Evolutionary conservation across 805 yeast genomes (phyloP).

Genomic region (Candida oleophila): DNA sequence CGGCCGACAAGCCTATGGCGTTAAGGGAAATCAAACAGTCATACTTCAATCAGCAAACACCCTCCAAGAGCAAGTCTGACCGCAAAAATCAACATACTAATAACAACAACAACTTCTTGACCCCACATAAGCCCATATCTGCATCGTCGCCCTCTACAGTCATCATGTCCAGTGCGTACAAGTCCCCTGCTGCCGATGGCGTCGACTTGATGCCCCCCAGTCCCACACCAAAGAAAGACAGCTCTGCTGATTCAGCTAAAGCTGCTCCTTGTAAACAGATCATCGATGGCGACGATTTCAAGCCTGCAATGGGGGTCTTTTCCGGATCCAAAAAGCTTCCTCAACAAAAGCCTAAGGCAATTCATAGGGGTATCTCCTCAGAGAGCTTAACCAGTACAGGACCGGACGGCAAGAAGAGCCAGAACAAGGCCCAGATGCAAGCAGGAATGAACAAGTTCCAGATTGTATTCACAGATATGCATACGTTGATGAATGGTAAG

Average conservation of each 20-base stretch:
- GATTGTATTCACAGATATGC: conserved; percentile 44
- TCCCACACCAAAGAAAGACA: conserved; percentile 37
- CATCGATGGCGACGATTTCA: conserved; percentile 13
- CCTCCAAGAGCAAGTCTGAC: conserved; percentile 1
- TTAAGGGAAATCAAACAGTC: conserved; percentile 4
- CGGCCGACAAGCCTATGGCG: conserved; percentile 3
- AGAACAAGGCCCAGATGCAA: conserved; percentile 29
- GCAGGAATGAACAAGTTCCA: conserved; percentile 47
- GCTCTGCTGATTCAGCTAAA: background rate
- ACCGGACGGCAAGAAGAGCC: conserved; percentile 4
- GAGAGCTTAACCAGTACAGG: background rate
- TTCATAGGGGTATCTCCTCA: background rate
- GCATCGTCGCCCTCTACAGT: conserved; percentile 44
- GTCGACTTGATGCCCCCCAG: conserved; percentile 22
- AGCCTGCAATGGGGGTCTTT: conserved; percentile 40
- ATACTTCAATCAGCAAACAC: conserved; percentile 3
- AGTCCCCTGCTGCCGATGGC: conserved; percentile 10
- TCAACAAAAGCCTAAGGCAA: conserved; percentile 3
- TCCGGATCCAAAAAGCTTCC: conserved; percentile 21
- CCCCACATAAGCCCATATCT: conserved; percentile 33
- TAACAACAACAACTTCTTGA: conserved; percentile 17
- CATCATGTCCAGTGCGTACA: conserved; percentile 32
- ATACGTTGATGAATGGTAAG: conserved; percentile 23
- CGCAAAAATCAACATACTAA: background rate
- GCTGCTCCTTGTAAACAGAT: background rate